Conservation (phyloP, 352 stramenopile species). For the Pythium diclinum region DNA sequence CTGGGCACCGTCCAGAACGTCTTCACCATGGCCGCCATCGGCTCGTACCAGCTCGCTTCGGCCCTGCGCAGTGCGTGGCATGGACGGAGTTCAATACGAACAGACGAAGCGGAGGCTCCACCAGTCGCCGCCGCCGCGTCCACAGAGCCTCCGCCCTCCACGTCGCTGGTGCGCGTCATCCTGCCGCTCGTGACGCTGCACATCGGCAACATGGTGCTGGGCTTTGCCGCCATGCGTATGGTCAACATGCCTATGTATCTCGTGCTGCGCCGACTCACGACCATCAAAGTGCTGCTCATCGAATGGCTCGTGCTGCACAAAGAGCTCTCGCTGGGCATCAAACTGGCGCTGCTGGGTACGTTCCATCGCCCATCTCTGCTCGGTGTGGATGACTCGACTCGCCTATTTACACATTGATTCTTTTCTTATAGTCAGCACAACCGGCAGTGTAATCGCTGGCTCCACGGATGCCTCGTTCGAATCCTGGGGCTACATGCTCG, state of each 20-base stretch:
- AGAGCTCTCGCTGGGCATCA: slow-evolving; percentile 48
- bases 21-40: slow-evolving; percentile 51
- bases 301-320: slow-evolving; percentile 73
- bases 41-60: slow-evolving; percentile 26
- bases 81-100: background rate
- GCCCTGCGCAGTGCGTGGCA: slow-evolving; percentile 9
- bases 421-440: slow-evolving; percentile 43
- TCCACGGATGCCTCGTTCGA: slow-evolving; percentile 51
- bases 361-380: background rate
- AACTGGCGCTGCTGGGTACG: slow-evolving; percentile 57
- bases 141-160: background rate
- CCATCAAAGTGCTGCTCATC: slow-evolving; percentile 74
- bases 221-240: slow-evolving; percentile 58
- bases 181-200: slow-evolving; percentile 51
- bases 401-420: background rate
- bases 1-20: slow-evolving; percentile 60
- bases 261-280: slow-evolving; percentile 66
- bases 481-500: slow-evolving; percentile 47
- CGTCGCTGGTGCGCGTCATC: slow-evolving; percentile 34
- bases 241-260: slow-evolving; percentile 79
- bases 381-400: too few species aligned
- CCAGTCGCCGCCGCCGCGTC: background rate
- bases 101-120: background rate
- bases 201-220: slow-evolving; percentile 61
- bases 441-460: slow-evolving; percentile 55